A percentile compares a stretch with the other conserved stretches of the same genome.
Evolutionary conservation across 768 basidiomycete species (phyloP).

Genomic region (Coprinopsis cinerea): DNA sequence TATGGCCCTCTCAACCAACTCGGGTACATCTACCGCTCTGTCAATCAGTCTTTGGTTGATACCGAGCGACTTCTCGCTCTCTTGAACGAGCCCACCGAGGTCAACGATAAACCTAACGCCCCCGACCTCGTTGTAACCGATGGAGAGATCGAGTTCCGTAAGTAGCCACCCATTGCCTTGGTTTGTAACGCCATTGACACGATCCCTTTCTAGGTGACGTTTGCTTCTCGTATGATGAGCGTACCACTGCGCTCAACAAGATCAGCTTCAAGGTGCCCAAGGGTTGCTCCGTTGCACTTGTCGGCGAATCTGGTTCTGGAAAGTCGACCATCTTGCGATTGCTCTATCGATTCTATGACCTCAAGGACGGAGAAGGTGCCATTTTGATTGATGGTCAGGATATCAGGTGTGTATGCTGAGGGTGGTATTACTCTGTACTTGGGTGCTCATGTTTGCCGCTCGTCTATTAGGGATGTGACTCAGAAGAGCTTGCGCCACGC

Average conservation of each 20-base stretch:
- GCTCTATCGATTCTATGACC: slow-evolving; percentile 89
- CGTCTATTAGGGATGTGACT: slow-evolving; percentile 60
- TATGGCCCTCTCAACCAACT: slow-evolving; percentile 74
- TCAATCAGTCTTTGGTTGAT: slow-evolving; percentile 73
- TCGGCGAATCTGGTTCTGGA: slow-evolving; percentile 77
- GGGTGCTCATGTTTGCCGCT: slow-evolving; percentile 4
- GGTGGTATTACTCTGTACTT: too few species aligned
- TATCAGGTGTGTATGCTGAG: slow-evolving; percentile 41
- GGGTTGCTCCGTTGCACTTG: slow-evolving; percentile 83
- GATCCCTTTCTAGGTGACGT: slow-evolving; percentile 58
- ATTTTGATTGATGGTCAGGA: slow-evolving; percentile 85
- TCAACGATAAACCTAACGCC: slow-evolving; percentile 75
- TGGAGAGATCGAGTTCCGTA: slow-evolving; percentile 86
- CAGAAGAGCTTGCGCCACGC: slow-evolving; percentile 72
- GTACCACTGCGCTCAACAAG: slow-evolving; percentile 61
- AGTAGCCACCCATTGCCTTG: slow-evolving; percentile 16
- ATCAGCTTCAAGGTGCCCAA: slow-evolving; percentile 88
- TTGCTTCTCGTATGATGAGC: slow-evolving; percentile 76
- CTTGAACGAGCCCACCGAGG: slow-evolving; percentile 76
- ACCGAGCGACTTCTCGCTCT: slow-evolving; percentile 80
- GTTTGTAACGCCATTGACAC: not conserved
- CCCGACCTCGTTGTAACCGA: slow-evolving; percentile 64
- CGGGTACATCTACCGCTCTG: slow-evolving; percentile 71
- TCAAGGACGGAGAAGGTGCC: slow-evolving; percentile 69
- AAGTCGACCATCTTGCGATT: slow-evolving; percentile 85